Evolutionary conservation across 2,329 filamentous ascomycete genomes (phyloP).

Genomic region (Monosporascus sp.): DNA sequence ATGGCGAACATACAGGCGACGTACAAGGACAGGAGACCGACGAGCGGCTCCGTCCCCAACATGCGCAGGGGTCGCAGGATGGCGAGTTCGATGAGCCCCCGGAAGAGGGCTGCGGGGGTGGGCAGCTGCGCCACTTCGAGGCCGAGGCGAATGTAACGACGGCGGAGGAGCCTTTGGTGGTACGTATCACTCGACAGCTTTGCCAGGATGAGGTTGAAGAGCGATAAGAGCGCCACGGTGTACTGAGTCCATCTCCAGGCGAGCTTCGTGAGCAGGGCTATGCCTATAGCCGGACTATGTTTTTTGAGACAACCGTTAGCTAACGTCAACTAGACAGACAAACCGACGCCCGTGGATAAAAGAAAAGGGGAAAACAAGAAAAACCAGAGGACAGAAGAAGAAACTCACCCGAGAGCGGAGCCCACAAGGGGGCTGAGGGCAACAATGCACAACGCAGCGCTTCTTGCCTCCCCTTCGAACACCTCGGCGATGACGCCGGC

Average conservation of each 20-base stretch:
- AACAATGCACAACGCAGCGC: slow-evolving; percentile 37
- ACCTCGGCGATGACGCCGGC: slow-evolving; percentile 46
- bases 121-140: slow-evolving; percentile 17
- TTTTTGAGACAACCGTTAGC: too few relatives aligned
- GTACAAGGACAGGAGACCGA: slow-evolving; percentile 49
- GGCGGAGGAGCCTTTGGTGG: slow-evolving; percentile 42
- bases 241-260: slow-evolving; percentile 51
- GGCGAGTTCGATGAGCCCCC: slow-evolving; percentile 34
- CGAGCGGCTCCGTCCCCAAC: slow-evolving; percentile 57
- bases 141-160: slow-evolving; percentile 31
- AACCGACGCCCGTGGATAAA: background rate
- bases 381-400: background rate
- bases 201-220: slow-evolving; percentile 29
- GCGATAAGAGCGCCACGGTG: slow-evolving; percentile 41
- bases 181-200: slow-evolving; percentile 50
- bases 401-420: slow-evolving; percentile 42
- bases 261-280: slow-evolving; percentile 39
- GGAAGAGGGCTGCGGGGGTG: slow-evolving; percentile 19
- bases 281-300: slow-evolving; percentile 40
- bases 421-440: slow-evolving; percentile 49
- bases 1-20: slow-evolving; percentile 46
- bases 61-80: slow-evolving; percentile 50
- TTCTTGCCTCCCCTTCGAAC: slow-evolving; percentile 36
- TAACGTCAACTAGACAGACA: too few relatives aligned
- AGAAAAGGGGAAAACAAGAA: background rate